Evolutionary conservation across 2,329 filamentous ascomycete species (phyloP).

Genomic region (Verticillium zaregamsianum): DNA sequence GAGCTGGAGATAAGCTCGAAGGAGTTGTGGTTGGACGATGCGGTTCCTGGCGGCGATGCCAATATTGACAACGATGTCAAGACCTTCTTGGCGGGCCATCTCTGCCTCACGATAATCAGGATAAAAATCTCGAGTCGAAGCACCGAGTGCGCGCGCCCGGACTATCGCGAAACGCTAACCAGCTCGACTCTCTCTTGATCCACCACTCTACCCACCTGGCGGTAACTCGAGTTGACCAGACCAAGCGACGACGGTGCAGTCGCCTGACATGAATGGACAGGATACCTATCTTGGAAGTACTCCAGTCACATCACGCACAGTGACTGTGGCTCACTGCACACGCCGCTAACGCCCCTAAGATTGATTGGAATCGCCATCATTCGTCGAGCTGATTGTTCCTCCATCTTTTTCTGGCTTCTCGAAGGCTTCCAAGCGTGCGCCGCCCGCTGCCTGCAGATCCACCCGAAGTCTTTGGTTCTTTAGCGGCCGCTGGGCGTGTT

Average conservation of each 20-base stretch:
- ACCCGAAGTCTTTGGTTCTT: not conserved
- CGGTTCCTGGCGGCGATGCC: not conserved
- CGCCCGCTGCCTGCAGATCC: not conserved
- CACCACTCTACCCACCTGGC: too few relatives aligned
- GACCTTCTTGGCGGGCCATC: not conserved
- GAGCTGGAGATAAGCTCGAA: not conserved
- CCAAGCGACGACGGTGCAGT: too few relatives aligned
- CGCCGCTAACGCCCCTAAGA: not conserved
- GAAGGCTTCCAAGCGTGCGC: not conserved
- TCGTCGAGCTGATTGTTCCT: not conserved
- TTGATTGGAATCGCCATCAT: not conserved
- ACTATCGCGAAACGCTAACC: too few relatives aligned
- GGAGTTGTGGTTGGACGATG: not conserved
- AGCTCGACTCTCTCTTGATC: too few relatives aligned
- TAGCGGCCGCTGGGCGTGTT: not conserved
- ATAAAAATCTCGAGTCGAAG: not conserved
- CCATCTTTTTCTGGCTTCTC: not conserved
- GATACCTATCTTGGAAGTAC: not conserved
- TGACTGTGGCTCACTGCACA: not conserved
- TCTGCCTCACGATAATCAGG: not conserved
- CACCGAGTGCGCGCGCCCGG: too few relatives aligned
- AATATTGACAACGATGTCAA: not conserved
- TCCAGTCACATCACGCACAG: not conserved
- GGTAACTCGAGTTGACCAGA: too few relatives aligned
- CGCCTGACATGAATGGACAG: too few relatives aligned